Evolutionary conservation across 2,329 filamentous ascomycete species (phyloP).

Genomic region (Xylaria sp.): DNA sequence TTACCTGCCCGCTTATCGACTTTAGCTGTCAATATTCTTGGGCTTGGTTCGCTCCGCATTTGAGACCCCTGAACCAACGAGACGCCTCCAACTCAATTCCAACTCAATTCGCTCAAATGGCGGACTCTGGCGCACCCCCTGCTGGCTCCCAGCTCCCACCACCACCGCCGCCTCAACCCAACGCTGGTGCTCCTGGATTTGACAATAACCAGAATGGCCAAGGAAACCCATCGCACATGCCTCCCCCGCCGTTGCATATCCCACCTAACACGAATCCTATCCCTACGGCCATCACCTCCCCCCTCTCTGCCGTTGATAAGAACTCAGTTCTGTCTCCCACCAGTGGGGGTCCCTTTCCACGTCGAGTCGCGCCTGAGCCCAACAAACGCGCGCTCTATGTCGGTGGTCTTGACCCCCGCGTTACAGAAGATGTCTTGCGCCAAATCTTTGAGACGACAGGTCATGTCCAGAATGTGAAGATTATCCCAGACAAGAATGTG

Average conservation of each 20-base stretch:
- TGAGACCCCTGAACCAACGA: background rate
- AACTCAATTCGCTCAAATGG: conserved; percentile 61
- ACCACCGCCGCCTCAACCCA: conserved; percentile 70
- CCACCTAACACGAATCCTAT: conserved; percentile 96
- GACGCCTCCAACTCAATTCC: background rate
- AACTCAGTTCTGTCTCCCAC: conserved; percentile 81
- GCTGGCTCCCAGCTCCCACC: conserved; percentile 71
- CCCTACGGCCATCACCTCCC: conserved; percentile 88
- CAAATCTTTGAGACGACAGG: conserved; percentile 99
- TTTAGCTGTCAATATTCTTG: conserved; percentile 8
- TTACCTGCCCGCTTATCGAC: conserved; percentile 26
- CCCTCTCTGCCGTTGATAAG: conserved; percentile 69
- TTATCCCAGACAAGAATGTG: conserved; percentile 99
- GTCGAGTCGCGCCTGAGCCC: conserved; percentile 92
- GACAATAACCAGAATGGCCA: conserved; percentile 77
- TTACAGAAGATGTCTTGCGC: conserved; percentile 93
- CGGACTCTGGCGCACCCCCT: conserved; percentile 72
- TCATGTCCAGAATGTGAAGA: conserved; percentile 98
- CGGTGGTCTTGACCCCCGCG: conserved; percentile 89
- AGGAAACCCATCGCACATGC: conserved; percentile 77
- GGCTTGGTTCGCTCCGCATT: conserved; percentile 7
- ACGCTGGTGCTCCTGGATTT: conserved; percentile 76
- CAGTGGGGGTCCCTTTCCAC: conserved; percentile 78
- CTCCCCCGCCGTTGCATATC: conserved; percentile 89
- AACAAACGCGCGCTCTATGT: conserved; percentile 98